Conservation (phyloP, 2,329 filamentous ascomycete genomes). For the Diaporthe sp. region DNA sequence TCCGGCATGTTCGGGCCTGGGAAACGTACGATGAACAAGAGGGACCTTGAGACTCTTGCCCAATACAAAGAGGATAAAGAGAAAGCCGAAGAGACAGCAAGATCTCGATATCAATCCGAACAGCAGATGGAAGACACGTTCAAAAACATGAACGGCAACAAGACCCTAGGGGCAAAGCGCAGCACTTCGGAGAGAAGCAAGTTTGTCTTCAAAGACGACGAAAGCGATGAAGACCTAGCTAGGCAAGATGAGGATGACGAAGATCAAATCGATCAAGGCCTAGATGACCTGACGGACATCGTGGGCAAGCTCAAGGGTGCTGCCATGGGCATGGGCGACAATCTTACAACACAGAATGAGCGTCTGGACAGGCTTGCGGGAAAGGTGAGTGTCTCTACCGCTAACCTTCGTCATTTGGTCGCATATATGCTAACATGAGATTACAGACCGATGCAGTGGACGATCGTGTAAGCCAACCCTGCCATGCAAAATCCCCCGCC, state of each 20-base stretch:
- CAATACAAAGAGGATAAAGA: conserved; percentile 76
- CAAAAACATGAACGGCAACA: too few species aligned
- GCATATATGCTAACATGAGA: conserved; percentile 16
- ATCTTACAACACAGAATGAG: conserved; percentile 82
- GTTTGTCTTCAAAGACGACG: neutral
- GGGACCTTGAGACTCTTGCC: conserved; percentile 77
- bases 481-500: neutral
- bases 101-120: too few species aligned
- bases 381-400: conserved; percentile 70
- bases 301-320: conserved; percentile 79
- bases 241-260: conserved; percentile 56
- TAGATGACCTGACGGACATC: conserved; percentile 76
- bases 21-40: conserved; percentile 71
- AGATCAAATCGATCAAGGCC: conserved; percentile 68
- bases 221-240: conserved; percentile 45
- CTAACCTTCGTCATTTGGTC: too few species aligned
- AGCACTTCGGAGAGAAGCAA: conserved; percentile 70
- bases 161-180: conserved; percentile 45
- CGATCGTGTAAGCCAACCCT: conserved; percentile 69
- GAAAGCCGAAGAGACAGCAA: conserved; percentile 65
- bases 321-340: conserved; percentile 81
- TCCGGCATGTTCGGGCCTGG: conserved; percentile 82
- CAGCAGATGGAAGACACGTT: too few species aligned
- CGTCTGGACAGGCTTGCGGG: conserved; percentile 77
- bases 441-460: conserved; percentile 83